phyloP scores from a whole-genome alignment of 768 basidiomycete species.

The Hortiboletus campestris region DNA sequence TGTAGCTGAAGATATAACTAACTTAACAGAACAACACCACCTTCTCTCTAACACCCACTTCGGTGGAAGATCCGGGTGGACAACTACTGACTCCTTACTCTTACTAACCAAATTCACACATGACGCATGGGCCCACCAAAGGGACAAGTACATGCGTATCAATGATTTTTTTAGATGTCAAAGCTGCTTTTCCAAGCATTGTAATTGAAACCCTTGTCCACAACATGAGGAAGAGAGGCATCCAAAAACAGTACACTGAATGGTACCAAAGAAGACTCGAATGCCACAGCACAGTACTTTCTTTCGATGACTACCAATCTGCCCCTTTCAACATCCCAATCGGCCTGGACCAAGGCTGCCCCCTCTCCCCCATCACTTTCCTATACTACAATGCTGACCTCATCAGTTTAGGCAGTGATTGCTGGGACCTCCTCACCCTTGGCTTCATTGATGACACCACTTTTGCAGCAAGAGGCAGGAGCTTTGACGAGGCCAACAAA shows the following conservation, averaged over 20 bases:
- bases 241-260: slow-evolving; percentile 4
- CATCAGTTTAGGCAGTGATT: not conserved
- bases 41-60: not conserved
- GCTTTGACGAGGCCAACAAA: not conserved
- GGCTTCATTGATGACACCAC: not conserved
- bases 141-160: not conserved
- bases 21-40: not conserved
- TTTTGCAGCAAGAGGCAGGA: not conserved
- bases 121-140: not conserved
- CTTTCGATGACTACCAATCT: slow-evolving; percentile 28
- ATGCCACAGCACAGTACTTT: not conserved
- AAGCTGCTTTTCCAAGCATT: not conserved
- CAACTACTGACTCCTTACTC: not conserved
- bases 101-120: not conserved
- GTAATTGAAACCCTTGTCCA: not conserved
- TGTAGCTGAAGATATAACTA: not conserved
- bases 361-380: slow-evolving; percentile 26
- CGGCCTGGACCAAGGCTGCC: slow-evolving; percentile 35
- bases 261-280: not conserved
- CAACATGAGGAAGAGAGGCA: not conserved
- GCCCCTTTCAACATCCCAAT: slow-evolving; percentile 14
- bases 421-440: not conserved
- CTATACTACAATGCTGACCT: slow-evolving; percentile 30
- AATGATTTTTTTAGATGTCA: not conserved
- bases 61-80: not conserved